These are phyloP conservation scores for Nemania sp. DNA, from an alignment of 2,329 filamentous ascomycete genomes.

Conservation along the genomic window DNA sequence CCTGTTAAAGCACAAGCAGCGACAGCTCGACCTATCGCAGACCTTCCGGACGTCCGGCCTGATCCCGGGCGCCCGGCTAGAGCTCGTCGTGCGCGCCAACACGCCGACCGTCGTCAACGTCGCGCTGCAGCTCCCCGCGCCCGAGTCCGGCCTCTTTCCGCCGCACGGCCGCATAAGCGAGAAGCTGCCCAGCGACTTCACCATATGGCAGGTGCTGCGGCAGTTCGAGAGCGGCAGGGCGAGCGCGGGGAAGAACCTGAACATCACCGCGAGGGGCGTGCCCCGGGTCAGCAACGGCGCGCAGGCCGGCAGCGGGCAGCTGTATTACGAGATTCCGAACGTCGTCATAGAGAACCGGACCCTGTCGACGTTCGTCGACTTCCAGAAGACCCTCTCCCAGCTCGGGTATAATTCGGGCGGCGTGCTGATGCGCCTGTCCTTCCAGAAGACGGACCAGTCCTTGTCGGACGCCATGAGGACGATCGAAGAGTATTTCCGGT, in stretches of 20 bases:
- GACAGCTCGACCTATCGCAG: conserved; percentile 81
- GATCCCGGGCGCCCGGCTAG: conserved; percentile 83
- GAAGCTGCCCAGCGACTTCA: conserved; percentile 86
- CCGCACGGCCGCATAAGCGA: conserved; percentile 72
- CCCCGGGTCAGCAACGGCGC: conserved; percentile 62
- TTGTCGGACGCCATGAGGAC: conserved; percentile 83
- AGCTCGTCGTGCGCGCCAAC: conserved; percentile 84
- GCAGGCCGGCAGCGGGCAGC: conserved; percentile 67
- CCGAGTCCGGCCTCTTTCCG: conserved; percentile 65
- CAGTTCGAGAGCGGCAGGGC: conserved; percentile 82
- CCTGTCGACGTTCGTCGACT: conserved; percentile 73
- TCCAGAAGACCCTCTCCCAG: conserved; percentile 88
- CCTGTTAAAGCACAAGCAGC: conserved; percentile 86
- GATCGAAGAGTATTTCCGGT: conserved; percentile 76
- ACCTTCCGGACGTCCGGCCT: conserved; percentile 84
- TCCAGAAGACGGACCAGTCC: conserved; percentile 75
- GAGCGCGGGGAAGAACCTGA: conserved; percentile 65
- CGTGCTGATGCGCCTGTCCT: conserved; percentile 76
- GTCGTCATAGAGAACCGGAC: conserved; percentile 83
- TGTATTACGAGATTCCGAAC: conserved; percentile 87
- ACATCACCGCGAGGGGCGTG: conserved; percentile 83
- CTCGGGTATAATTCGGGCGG: conserved; percentile 86
- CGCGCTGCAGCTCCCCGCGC: conserved; percentile 80
- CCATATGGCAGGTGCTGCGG: conserved; percentile 86
- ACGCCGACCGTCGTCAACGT: conserved; percentile 86